Evolutionary conservation across 192 early-diverging fungal species (phyloP).

Genomic region (Backusella luteola): DNA sequence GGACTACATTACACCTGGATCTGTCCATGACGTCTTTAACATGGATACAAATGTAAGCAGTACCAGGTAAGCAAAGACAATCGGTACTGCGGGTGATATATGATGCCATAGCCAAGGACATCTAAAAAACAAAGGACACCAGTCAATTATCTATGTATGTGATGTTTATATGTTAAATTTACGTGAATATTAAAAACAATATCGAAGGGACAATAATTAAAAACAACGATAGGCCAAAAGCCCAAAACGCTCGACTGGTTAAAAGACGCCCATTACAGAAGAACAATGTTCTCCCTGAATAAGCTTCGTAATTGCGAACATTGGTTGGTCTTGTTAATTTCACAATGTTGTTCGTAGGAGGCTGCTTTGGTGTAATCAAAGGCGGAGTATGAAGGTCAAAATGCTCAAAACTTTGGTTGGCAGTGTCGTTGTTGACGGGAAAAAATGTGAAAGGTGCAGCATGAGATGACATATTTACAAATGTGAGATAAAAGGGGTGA

Average conservation of each 20-base stretch:
- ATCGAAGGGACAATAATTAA: slow-evolving; percentile 57
- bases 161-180: not conserved
- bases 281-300: slow-evolving; percentile 58
- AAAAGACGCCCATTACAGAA: slow-evolving; percentile 62
- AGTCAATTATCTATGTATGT: not conserved
- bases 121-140: slow-evolving; percentile 33
- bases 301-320: slow-evolving; percentile 45
- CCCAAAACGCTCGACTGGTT: slow-evolving; percentile 62
- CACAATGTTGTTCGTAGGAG: not conserved
- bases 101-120: slow-evolving; percentile 66
- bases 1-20: slow-evolving; percentile 56
- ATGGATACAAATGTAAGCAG: slow-evolving; percentile 62
- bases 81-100: slow-evolving; percentile 57
- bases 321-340: not conserved
- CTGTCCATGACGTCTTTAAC: slow-evolving; percentile 74
- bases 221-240: slow-evolving; percentile 58
- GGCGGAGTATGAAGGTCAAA: slow-evolving; percentile 2
- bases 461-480: not conserved
- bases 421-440: not conserved
- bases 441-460: not conserved
- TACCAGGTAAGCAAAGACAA: slow-evolving; percentile 67
- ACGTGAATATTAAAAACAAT: slow-evolving; percentile 60
- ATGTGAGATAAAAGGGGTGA: not conserved
- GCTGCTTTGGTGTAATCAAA: not conserved
- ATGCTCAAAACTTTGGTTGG: slow-evolving; percentile 6